Conservation (phyloP, 257 asterid species). For the Knoxia roxburghii region DNA sequence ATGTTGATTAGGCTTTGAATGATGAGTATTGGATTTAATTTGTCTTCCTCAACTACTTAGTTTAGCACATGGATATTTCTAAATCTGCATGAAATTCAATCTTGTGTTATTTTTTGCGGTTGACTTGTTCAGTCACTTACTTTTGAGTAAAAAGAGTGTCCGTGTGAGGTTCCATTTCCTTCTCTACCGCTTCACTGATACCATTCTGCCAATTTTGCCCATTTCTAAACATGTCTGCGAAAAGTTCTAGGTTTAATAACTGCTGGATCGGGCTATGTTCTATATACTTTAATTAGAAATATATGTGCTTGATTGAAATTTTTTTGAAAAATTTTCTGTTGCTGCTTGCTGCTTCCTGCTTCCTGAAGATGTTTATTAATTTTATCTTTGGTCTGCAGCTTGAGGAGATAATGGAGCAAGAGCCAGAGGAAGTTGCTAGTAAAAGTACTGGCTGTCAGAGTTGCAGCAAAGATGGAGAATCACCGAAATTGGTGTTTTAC, state of each 20-base stretch:
- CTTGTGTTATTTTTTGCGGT: neutral
- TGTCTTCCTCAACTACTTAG: neutral
- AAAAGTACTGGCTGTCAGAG: constrained; percentile 26
- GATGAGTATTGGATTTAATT: neutral
- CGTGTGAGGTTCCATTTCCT: no score
- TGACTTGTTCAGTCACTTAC: neutral
- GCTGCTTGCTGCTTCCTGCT: neutral
- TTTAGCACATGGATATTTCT: neutral
- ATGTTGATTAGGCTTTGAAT: constrained; percentile 27
- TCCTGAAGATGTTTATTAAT: neutral
- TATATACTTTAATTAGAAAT: neutral
- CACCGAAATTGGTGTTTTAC: constrained; percentile 48
- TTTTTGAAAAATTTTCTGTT: neutral
- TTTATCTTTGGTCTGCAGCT: constrained; percentile 10
- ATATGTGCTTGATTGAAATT: neutral
- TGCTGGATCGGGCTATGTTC: neutral
- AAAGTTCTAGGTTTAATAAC: neutral
- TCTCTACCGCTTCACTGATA: no score
- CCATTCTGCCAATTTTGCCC: neutral
- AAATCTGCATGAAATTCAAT: neutral
- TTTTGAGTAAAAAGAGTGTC: neutral
- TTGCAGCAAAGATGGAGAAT: constrained; percentile 31
- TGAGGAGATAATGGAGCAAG: constrained; percentile 42
- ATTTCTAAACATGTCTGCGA: neutral
- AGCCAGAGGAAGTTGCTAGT: constrained; percentile 28